phyloP scores from a whole-genome alignment of 768 basidiomycete genomes.

The Leccinum pellstonianum region DNA sequence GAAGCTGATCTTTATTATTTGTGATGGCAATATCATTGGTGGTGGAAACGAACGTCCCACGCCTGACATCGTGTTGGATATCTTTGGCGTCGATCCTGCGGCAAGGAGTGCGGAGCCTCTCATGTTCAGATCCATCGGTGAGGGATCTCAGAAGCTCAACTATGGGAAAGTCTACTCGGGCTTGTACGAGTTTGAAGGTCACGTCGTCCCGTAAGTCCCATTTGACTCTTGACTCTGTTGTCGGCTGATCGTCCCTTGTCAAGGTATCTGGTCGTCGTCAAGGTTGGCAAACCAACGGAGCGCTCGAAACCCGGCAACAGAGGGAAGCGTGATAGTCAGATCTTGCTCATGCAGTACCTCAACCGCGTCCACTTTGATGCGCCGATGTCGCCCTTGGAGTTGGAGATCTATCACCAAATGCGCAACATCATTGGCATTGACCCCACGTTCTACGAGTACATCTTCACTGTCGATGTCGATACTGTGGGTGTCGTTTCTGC shows the following conservation, averaged over 20 bases:
- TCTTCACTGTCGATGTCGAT: constrained; percentile 72
- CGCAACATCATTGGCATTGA: constrained; percentile 73
- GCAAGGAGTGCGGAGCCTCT: constrained; percentile 63
- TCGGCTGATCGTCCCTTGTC: constrained; percentile 2
- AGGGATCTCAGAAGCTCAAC: constrained; percentile 65
- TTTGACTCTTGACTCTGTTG: not conserved
- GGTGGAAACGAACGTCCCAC: constrained; percentile 67
- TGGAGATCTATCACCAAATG: constrained; percentile 76
- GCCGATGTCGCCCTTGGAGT: constrained; percentile 63
- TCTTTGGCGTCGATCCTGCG: constrained; percentile 64
- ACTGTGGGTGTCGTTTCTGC: constrained; percentile 40
- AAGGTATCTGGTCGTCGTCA: constrained; percentile 61
- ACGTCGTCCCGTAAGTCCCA: constrained; percentile 58
- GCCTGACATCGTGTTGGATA: constrained; percentile 64
- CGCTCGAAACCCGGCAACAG: constrained; percentile 64
- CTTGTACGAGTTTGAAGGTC: constrained; percentile 68
- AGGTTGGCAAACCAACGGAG: constrained; percentile 68
- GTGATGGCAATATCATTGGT: constrained; percentile 71
- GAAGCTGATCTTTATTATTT: constrained; percentile 64
- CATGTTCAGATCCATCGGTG: constrained; percentile 66
- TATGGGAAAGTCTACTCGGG: constrained; percentile 72
- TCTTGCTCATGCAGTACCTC: constrained; percentile 63
- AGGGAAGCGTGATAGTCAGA: constrained; percentile 69
- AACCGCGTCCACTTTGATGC: constrained; percentile 69
- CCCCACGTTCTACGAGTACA: constrained; percentile 73